Percentiles rank a stretch among this genome's conserved stretches.
Conservation (phyloP, 2,329 filamentous ascomycete species). For the Tympanopsis confertula region DNA sequence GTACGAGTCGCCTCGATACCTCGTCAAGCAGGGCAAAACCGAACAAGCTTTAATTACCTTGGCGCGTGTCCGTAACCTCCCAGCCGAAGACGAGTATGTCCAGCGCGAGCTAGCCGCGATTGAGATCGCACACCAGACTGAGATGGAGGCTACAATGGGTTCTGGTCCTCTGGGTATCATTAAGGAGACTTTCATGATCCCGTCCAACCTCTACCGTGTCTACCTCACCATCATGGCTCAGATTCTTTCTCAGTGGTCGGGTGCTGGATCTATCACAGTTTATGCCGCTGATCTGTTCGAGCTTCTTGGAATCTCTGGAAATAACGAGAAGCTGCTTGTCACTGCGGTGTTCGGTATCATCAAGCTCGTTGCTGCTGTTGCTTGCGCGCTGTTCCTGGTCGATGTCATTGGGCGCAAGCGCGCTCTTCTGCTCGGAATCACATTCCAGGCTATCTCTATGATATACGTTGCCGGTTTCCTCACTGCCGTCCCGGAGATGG, state of each 20-base stretch:
- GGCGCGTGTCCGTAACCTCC: conserved; percentile 43
- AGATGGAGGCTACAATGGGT: conserved; percentile 60
- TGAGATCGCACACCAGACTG: conserved; percentile 52
- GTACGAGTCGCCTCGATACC: conserved; percentile 59
- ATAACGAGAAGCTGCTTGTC: conserved; percentile 57
- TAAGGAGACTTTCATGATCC: conserved; percentile 57
- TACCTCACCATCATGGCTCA: conserved; percentile 60
- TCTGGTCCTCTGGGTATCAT: conserved; percentile 51
- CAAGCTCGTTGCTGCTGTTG: conserved; percentile 55
- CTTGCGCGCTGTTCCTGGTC: conserved; percentile 68
- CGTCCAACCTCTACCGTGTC: conserved; percentile 62
- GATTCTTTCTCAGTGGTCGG: conserved; percentile 63
- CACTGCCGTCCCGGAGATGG: conserved; percentile 47
- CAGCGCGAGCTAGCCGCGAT: conserved; percentile 51
- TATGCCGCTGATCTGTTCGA: conserved; percentile 66
- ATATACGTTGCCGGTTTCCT: conserved; percentile 51
- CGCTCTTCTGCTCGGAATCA: conserved; percentile 47
- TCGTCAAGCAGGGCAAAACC: conserved; percentile 50
- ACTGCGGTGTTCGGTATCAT: conserved; percentile 68
- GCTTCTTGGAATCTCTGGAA: conserved; percentile 58
- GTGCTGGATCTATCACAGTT: conserved; percentile 63
- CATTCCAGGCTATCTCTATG: conserved; percentile 47
- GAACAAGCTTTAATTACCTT: conserved; percentile 47
- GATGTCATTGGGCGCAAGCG: conserved; percentile 69
- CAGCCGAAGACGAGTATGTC: conserved; percentile 48